Evolutionary conservation across 2,329 filamentous ascomycete species (phyloP).

Genomic region (Mycosphaerelloides madeirae): DNA sequence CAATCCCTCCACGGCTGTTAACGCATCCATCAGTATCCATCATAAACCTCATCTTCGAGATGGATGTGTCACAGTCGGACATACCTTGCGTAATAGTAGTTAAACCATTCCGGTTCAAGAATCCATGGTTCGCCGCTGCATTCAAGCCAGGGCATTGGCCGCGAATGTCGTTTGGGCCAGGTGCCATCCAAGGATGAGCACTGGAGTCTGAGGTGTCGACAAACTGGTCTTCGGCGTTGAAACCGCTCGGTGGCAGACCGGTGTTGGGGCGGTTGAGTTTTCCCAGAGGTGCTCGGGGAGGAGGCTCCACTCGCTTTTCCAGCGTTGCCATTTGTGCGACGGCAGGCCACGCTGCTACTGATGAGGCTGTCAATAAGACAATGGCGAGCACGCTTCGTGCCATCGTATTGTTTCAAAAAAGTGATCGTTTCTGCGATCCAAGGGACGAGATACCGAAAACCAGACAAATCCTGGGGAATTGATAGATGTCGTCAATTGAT

Average conservation of each 20-base stretch:
- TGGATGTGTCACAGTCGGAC: too few relatives aligned
- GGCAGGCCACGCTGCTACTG: conserved; percentile 12
- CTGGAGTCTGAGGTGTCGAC: conserved; percentile 22
- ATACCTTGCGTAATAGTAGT: conserved; percentile 2
- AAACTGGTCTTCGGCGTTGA: conserved; percentile 13
- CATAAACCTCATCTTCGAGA: not conserved
- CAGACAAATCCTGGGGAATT: too few relatives aligned
- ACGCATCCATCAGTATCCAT: too few relatives aligned
- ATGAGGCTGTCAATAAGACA: conserved; percentile 3
- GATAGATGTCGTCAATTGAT: too few relatives aligned
- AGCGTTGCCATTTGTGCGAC: conserved; percentile 12
- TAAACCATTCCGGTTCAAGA: conserved; percentile 1
- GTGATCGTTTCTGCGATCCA: too few relatives aligned
- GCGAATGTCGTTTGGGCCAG: conserved; percentile 22
- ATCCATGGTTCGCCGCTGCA: conserved; percentile 26
- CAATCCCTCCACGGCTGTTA: conserved; percentile 13
- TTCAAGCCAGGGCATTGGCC: conserved; percentile 28
- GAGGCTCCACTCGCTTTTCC: conserved; percentile 8
- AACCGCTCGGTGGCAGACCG: conserved; percentile 13
- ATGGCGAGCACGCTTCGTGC: not conserved
- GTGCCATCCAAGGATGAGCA: conserved; percentile 25
- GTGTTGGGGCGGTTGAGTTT: conserved; percentile 10
- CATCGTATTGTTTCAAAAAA: too few relatives aligned
- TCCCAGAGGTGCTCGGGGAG: not conserved
- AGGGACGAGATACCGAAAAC: too few relatives aligned